Evolutionary conservation across 768 basidiomycete species (phyloP), one percentile per base, ranked within the genome.

Genomic region (Hygrophorus pudorinus): DNA sequence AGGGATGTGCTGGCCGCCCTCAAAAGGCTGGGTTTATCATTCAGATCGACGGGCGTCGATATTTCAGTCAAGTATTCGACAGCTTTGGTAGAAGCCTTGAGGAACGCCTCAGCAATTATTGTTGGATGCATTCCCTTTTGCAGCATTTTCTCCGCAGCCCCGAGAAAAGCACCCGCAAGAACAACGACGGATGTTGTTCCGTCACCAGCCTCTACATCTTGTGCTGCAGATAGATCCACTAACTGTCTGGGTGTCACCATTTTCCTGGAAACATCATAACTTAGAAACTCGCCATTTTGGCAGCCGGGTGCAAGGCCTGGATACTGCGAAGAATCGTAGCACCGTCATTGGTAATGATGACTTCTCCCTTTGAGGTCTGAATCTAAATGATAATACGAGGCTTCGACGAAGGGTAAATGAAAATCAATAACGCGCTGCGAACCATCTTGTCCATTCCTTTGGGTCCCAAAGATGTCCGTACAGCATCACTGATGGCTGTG

Each of bases 381-480:
- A 97, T 97, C 94, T 96, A 48, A 29, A 36, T 31, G n/a, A 20
- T 36, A 21, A 31, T 20, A 45, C 41, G 42, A 36, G 30, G 20
- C 42, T 24, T 41, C 47, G 38, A 41, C 41, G 48, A 41, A 42
- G 45, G 35, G 20, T 44, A 39, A 43, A 40, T 17, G 32, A 33
- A 35, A 44, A 35, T 29, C 48, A 36, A 48, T 38, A 28, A 49
- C 38, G 38, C 16, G 18, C 47, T 21, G 51, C 70, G 47, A 56
- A 87, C 94, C 94, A 98, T 98, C 73, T 98, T 98, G 70, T 98
- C 94, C 94, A 99, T 99, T 50, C 94, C 94, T 63, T 86, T 81
- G 38, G 94, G 94, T 11, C 94, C 94, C 53, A 99, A 66, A 34
- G 93, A 97, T 36, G 94, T 98, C 55, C 94, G 75, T 34, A 99